A percentile compares a stretch with the other conserved stretches of the same genome.
Conservation (phyloP, 2,329 filamentous ascomycete species). For the Ascosphaera acerosa region DNA sequence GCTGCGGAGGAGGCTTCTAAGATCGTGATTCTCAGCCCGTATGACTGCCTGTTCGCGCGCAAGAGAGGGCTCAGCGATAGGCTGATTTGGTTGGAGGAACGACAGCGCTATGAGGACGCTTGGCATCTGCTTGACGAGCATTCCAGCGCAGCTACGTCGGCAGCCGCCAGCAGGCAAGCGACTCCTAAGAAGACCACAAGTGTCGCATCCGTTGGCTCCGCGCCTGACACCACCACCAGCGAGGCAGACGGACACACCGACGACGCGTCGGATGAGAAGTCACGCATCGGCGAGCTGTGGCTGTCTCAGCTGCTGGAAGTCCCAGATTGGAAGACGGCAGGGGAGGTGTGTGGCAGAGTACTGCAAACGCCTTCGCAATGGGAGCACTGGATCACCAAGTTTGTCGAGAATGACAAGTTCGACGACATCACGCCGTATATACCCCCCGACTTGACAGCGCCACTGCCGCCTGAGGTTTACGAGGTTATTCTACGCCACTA, state of each 20-base stretch:
- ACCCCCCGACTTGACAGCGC: constrained; percentile 52
- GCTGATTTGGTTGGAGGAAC: constrained; percentile 60
- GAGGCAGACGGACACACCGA: background rate
- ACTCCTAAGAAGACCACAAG: constrained; percentile 14
- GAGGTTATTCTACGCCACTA: constrained; percentile 80
- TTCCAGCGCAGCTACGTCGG: constrained; percentile 32
- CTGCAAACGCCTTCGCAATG: constrained; percentile 55
- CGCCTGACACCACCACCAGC: constrained; percentile 21
- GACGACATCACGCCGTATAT: constrained; percentile 76
- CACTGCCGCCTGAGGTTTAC: constrained; percentile 59
- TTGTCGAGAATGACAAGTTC: constrained; percentile 62
- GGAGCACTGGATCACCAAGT: constrained; percentile 91
- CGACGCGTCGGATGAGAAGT: constrained; percentile 55
- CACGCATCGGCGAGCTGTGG: constrained; percentile 80
- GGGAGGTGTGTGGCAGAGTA: constrained; percentile 58
- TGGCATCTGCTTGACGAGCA: constrained; percentile 80
- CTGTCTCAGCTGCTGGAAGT: constrained; percentile 57
- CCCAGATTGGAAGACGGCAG: constrained; percentile 52
- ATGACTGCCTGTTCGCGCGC: constrained; percentile 82
- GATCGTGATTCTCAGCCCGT: constrained; percentile 88
- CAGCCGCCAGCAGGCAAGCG: constrained; percentile 11
- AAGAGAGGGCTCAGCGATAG: constrained; percentile 72
- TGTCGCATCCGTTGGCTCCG: constrained; percentile 12
- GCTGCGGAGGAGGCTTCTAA: constrained; percentile 21
- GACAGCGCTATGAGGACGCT: constrained; percentile 54